These are phyloP conservation scores for Lachancea fermentati DNA, from an alignment of 805 yeast species.

Conservation along the genomic window DNA sequence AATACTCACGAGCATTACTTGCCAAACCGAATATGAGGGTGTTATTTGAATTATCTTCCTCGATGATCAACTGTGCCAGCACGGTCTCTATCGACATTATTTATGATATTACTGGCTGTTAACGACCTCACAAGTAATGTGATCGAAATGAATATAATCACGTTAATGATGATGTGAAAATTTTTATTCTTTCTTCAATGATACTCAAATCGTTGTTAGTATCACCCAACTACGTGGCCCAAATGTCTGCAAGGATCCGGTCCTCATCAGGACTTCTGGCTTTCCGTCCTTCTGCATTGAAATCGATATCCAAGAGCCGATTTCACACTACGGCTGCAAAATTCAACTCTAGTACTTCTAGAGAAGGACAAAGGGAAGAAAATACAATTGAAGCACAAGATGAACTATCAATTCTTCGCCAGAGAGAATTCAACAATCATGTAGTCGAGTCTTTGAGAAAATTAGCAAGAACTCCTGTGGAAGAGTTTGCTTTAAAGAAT, in stretches of 20 bases:
- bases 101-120: too few species aligned
- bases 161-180: neutral
- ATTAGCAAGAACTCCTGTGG: conserved; percentile 16
- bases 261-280: neutral
- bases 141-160: neutral
- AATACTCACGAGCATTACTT: conserved; percentile 18
- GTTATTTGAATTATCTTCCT: conserved; percentile 1
- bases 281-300: neutral
- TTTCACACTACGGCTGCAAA: neutral
- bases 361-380: neutral
- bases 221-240: neutral
- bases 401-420: conserved; percentile 22
- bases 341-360: neutral
- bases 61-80: conserved; percentile 7
- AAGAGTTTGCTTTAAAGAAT: conserved; percentile 14
- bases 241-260: neutral
- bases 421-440: conserved; percentile 24
- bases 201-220: neutral
- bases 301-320: neutral
- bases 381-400: conserved; percentile 9
- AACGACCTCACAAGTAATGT: too few species aligned
- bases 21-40: conserved; percentile 27
- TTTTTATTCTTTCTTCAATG: neutral
- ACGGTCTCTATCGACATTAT: conserved; percentile 5
- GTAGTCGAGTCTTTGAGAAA: conserved; percentile 16